Conservation (phyloP, 2,329 filamentous ascomycete genomes). For the Fusarium sp. region DNA sequence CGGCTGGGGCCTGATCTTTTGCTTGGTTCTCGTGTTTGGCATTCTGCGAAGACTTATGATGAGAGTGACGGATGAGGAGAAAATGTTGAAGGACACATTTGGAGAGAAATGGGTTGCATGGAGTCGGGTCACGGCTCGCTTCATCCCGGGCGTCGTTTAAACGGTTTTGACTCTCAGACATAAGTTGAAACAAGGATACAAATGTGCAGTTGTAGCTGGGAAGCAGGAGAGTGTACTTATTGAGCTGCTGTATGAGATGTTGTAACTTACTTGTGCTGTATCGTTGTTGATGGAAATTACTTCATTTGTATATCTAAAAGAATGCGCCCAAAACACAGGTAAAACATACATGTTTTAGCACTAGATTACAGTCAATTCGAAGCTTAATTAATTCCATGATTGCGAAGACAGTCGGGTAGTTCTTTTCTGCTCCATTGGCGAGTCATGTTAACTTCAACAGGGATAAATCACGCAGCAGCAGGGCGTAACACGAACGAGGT, state of each 20-base stretch:
- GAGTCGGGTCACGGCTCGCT: not conserved
- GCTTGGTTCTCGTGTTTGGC: not conserved
- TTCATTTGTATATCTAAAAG: too few species aligned
- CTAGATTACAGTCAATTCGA: too few species aligned
- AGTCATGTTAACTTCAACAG: not conserved
- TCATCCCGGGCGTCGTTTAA: not conserved
- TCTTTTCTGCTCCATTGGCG: rapidly evolving
- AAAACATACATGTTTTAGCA: too few species aligned
- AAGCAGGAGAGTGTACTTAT: too few species aligned
- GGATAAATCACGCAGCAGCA: not conserved
- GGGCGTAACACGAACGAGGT: not conserved
- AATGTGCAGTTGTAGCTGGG: too few species aligned
- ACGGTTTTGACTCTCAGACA: too few species aligned
- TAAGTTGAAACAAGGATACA: too few species aligned
- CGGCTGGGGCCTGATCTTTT: not conserved
- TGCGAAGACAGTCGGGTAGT: not conserved
- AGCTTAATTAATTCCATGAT: too few species aligned
- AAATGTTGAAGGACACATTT: not conserved
- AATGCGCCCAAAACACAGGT: too few species aligned
- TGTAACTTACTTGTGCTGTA: too few species aligned
- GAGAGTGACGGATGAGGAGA: not conserved
- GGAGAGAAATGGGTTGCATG: not conserved
- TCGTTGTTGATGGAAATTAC: too few species aligned
- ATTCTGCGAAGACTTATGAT: not conserved
- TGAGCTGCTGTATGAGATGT: too few species aligned